A percentile compares a stretch with the other conserved stretches of the same genome.
Conservation (phyloP, 768 basidiomycete genomes). For the Kwoniella botswanensis region DNA sequence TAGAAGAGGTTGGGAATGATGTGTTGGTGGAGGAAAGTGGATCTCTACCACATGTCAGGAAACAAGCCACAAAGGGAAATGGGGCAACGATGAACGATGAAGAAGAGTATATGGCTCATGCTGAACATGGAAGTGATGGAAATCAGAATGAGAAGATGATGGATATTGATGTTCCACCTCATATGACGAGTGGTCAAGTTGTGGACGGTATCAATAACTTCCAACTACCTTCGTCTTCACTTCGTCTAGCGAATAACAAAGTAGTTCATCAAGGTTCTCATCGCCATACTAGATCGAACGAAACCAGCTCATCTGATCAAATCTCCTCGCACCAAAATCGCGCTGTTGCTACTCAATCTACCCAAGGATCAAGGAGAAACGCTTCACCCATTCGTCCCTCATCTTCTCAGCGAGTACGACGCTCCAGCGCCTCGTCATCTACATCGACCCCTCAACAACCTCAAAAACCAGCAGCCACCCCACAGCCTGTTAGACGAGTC, state of each 20-base stretch:
- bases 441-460: not conserved
- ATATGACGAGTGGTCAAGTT: not conserved
- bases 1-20: not conserved
- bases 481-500: not conserved
- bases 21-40: constrained; percentile 29
- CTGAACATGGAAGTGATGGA: not conserved
- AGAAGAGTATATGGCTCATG: constrained; percentile 6
- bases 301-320: too few species aligned
- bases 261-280: not conserved
- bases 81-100: not conserved
- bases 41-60: constrained; percentile 2
- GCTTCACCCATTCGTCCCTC: not conserved
- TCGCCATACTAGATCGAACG: too few species aligned
- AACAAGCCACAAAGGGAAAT: not conserved
- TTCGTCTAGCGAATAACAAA: not conserved
- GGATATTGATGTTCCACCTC: not conserved
- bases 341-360: too few species aligned
- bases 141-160: not conserved
- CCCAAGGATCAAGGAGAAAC: too few species aligned
- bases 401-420: not conserved
- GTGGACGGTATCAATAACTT: not conserved
- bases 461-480: not conserved
- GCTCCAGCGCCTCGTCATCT: not conserved
- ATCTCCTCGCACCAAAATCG: too few species aligned
- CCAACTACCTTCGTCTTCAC: not conserved